Conservation (phyloP, 2,329 filamentous ascomycete genomes). For the Dendrostoma leiphaemia region DNA sequence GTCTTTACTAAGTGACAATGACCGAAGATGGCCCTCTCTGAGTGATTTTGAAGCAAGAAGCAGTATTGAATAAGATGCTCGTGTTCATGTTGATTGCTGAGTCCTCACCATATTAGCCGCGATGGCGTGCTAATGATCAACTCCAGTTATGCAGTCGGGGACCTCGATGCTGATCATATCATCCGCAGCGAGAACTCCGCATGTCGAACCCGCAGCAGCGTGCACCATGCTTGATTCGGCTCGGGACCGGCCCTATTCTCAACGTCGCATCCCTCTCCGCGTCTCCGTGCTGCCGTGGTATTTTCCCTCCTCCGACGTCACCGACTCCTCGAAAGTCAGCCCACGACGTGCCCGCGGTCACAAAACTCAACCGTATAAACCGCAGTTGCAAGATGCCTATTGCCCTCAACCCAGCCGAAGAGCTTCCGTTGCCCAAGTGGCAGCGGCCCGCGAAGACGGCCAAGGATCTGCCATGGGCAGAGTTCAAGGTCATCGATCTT, state of each 20-base stretch:
- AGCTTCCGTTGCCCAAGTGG: constrained; percentile 24
- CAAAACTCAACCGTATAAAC: neutral
- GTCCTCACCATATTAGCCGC: constrained; percentile 17
- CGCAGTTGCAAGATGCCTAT: constrained; percentile 6
- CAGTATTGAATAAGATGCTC: too few species aligned
- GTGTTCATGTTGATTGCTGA: neutral
- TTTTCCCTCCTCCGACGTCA: constrained; percentile 2
- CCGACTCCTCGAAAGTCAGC: too few species aligned
- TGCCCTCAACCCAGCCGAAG: constrained; percentile 12
- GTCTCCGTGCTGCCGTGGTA: too few species aligned
- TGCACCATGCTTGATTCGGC: too few species aligned
- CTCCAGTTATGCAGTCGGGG: neutral
- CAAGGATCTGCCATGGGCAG: constrained; percentile 41
- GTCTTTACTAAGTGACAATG: too few species aligned
- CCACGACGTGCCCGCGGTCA: too few species aligned
- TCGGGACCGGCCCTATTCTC: too few species aligned
- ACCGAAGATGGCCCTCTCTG: neutral
- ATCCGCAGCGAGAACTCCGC: neutral
- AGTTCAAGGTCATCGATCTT: constrained; percentile 52
- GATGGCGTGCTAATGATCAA: constrained; percentile 14
- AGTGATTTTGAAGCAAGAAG: neutral
- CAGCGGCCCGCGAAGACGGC: constrained; percentile 28
- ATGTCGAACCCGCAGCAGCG: neutral
- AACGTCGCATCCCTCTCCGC: too few species aligned
- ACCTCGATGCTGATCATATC: too few species aligned